Conservation (phyloP, 2,329 filamentous ascomycete species). For the Myriosclerotinia scirpicola region DNA sequence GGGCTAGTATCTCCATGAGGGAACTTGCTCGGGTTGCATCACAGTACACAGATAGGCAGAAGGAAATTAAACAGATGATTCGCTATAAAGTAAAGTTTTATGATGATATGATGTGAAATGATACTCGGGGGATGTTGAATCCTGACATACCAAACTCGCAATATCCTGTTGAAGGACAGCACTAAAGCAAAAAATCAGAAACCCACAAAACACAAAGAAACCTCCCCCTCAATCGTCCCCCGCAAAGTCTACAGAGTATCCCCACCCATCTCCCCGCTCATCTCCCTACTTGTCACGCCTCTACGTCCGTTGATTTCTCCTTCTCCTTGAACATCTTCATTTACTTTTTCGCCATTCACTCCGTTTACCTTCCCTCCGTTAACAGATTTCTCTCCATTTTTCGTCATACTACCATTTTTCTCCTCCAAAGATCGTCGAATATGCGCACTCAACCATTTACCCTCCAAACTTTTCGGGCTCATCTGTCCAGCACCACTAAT, state of each 20-base stretch:
- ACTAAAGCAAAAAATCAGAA: slow-evolving; percentile 4
- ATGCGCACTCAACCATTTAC: slow-evolving; percentile 56
- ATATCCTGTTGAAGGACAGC: slow-evolving; percentile 7
- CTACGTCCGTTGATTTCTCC: background rate
- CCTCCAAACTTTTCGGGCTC: slow-evolving; percentile 52
- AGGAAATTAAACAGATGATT: background rate
- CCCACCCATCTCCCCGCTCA: slow-evolving; percentile 62
- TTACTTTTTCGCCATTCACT: background rate
- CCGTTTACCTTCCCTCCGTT: background rate
- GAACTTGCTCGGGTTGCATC: slow-evolving; percentile 3
- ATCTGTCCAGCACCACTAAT: slow-evolving; percentile 66
- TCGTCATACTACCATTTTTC: background rate
- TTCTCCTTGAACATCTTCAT: background rate
- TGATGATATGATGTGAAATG: slow-evolving; percentile 5
- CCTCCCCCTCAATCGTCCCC: slow-evolving; percentile 10
- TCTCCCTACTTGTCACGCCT: slow-evolving; percentile 27
- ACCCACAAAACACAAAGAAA: slow-evolving; percentile 16
- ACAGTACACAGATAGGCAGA: slow-evolving; percentile 15
- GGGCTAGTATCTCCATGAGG: background rate
- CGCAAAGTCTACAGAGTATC: slow-evolving; percentile 47
- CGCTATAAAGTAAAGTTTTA: background rate
- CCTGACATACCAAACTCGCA: slow-evolving; percentile 8
- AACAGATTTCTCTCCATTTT: no score
- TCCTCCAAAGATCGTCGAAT: slow-evolving; percentile 17
- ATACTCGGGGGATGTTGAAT: slow-evolving; percentile 24